Evolutionary conservation across 2,329 filamentous ascomycete genomes (phyloP).

Genomic region (Trichoderma semiorbis): DNA sequence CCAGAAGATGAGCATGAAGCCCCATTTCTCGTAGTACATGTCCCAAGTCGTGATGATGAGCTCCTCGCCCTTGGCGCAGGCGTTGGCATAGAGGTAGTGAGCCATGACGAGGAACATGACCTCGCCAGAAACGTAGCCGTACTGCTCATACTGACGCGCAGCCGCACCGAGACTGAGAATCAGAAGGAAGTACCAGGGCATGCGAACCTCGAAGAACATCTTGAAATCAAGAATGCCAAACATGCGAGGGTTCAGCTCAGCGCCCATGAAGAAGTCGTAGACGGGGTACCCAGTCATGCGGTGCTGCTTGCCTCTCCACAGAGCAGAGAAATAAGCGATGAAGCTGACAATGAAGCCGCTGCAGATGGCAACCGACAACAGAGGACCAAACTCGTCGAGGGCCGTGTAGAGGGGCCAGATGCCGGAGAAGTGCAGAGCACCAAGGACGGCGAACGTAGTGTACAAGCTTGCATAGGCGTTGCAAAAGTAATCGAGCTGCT

Average conservation of each 20-base stretch:
- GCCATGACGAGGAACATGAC: slow-evolving; percentile 82
- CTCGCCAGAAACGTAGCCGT: slow-evolving; percentile 84
- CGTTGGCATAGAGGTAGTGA: slow-evolving; percentile 88
- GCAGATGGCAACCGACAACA: slow-evolving; percentile 89
- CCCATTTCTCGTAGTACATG: slow-evolving; percentile 96
- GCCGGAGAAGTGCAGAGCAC: slow-evolving; percentile 74
- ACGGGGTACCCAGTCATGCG: slow-evolving; percentile 86
- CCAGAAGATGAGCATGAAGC: slow-evolving; percentile 98
- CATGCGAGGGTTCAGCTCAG: slow-evolving; percentile 75
- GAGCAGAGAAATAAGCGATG: slow-evolving; percentile 81
- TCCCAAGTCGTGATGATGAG: slow-evolving; percentile 89
- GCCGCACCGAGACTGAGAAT: slow-evolving; percentile 73
- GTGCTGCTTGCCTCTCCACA: slow-evolving; percentile 76
- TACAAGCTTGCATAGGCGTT: slow-evolving; percentile 87
- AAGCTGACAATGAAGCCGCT: slow-evolving; percentile 82
- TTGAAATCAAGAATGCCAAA: slow-evolving; percentile 81
- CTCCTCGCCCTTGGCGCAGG: slow-evolving; percentile 88
- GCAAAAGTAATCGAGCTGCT: slow-evolving; percentile 92
- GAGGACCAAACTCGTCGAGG: slow-evolving; percentile 90
- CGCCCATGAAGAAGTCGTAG: slow-evolving; percentile 91
- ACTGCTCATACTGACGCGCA: slow-evolving; percentile 76
- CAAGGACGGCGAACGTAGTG: slow-evolving; percentile 69
- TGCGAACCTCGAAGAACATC: slow-evolving; percentile 91
- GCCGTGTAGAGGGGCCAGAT: slow-evolving; percentile 87
- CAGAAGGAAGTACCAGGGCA: slow-evolving; percentile 90